Conservation (phyloP, 2,329 filamentous ascomycete species). For the Colletotrichum zoysiae region DNA sequence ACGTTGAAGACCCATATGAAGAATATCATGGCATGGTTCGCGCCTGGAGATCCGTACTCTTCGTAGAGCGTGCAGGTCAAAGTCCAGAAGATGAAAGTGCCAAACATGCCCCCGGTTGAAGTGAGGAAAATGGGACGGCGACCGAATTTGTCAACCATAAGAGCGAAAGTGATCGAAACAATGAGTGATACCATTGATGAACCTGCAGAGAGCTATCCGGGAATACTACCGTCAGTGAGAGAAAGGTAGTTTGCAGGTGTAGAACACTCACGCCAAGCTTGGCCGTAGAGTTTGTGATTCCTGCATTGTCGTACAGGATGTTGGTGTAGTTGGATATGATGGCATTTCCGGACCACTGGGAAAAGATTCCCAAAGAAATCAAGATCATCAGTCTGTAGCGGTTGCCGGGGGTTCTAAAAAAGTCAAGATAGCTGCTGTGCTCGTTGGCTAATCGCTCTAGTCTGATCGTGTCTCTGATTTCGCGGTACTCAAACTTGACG, state of each 20-base stretch:
- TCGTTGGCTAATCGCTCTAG: constrained; percentile 58
- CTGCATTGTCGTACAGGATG: constrained; percentile 70
- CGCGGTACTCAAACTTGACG: constrained; percentile 62
- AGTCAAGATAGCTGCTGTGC: constrained; percentile 68
- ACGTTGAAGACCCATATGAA: constrained; percentile 71
- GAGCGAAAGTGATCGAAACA: constrained; percentile 65
- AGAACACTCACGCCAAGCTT: constrained; percentile 61
- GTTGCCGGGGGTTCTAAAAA: constrained; percentile 73
- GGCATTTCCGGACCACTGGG: constrained; percentile 76
- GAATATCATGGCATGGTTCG: constrained; percentile 66
- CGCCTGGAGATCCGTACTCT: constrained; percentile 56
- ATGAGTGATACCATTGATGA: constrained; percentile 70
- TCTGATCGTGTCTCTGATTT: constrained; percentile 63
- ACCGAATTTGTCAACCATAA: constrained; percentile 63
- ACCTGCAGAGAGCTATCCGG: constrained; percentile 55
- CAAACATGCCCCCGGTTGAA: constrained; percentile 62
- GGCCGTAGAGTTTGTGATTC: constrained; percentile 67
- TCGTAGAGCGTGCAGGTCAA: constrained; percentile 65
- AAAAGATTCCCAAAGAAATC: constrained; percentile 73
- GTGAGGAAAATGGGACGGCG: constrained; percentile 66
- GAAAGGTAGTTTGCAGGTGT: no score
- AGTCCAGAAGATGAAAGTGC: constrained; percentile 63
- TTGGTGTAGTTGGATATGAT: constrained; percentile 76
- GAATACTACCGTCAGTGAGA: background rate
- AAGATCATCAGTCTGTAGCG: constrained; percentile 72